phyloP scores from a whole-genome alignment of 306 rosid genomes.

The Castanopsis chinensis region DNA sequence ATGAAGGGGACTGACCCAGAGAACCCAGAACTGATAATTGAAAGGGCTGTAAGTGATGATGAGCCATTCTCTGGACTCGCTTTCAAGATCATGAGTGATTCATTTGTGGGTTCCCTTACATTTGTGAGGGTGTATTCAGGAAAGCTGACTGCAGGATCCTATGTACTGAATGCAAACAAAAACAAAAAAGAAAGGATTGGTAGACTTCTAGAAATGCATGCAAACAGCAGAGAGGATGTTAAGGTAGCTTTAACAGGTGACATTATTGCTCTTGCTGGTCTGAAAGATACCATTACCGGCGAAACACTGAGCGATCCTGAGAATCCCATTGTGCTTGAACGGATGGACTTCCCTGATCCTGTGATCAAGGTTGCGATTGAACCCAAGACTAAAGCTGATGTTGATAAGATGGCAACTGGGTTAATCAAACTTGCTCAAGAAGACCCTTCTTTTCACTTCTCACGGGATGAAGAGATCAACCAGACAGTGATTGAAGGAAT shows the following conservation, averaged over 20 bases:
- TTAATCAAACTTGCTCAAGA: conserved; percentile 95
- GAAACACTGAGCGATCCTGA: conserved; percentile 88
- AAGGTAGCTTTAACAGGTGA: conserved; percentile 87
- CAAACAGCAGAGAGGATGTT: conserved; percentile 96
- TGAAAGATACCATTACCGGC: conserved; percentile 91
- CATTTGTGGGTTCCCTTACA: conserved; percentile 93
- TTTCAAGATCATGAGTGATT: conserved; percentile 96
- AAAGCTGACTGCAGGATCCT: conserved; percentile 78
- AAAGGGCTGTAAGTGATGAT: conserved; percentile 67
- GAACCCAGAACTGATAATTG: conserved; percentile 70
- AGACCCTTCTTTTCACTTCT: conserved; percentile 97
- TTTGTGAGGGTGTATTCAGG: conserved; percentile 92
- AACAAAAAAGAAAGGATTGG: conserved; percentile 95
- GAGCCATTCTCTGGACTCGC: conserved; percentile 96
- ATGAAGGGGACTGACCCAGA: conserved; percentile 93
- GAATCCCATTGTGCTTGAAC: conserved; percentile 73
- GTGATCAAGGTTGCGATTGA: conserved; percentile 98
- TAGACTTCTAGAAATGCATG: conserved; percentile 95
- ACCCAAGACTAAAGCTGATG: conserved; percentile 97
- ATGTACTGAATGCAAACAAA: conserved; percentile 84
- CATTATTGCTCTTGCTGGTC: conserved; percentile 89
- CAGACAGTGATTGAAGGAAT: conserved; percentile 99
- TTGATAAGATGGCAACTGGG: conserved; percentile 92
- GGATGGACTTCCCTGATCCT: conserved; percentile 99
- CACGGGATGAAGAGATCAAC: conserved; percentile 94